Evolutionary conservation across 179 eudicot genomes (phyloP), one percentile per base, ranked within the genome.

Genomic region (Vitellaria paradoxa): DNA sequence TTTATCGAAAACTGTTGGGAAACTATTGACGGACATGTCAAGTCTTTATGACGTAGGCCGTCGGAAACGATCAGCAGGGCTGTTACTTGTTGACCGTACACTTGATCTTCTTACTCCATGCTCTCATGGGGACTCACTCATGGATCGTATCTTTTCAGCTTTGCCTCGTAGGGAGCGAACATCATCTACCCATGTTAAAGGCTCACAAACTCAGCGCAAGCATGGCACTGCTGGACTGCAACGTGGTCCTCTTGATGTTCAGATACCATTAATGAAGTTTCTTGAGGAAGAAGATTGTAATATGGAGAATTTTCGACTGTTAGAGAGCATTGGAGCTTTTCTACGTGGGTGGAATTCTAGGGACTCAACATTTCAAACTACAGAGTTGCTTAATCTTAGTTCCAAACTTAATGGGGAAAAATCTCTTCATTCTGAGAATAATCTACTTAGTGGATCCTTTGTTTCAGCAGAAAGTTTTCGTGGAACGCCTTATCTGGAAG

Each of bases 41-140:
- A 93, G 99, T 81, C 98, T 96, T 72, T 96, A 96, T 82, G 99
- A 96, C 80, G 99, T 93, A 77, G 98, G 99, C 65, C 93, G 99
- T 47, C 96, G 98, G 26, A 96, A 87, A 86, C 89, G 91, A 84
- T 86, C 99, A 46, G 98, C 97, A 47, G 91, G 98, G 76, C 85
- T 96, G 76, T 85, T 96, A 79, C 84, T 96, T 63, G 82, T 96
- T 68, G 99, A 96, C 76, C 99, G 99, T 47, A 93, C 98, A 13
- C 85, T 93, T 72, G 99, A 96, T 89, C 96, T 96, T 81, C 89
- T 91, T 70, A 96, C 98, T 52, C 99, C 99, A 46, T 88, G 94
- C 83, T 89, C 89, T 78, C 97, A 91, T 82, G 92, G 94, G 23
- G 98, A 96, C 85, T 93, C 99, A 76, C 93, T 96, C 78, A 83